Evolutionary conservation across 1,284 basidiomycete genomes (phyloP).

Genomic region (Ustilago hordei): DNA sequence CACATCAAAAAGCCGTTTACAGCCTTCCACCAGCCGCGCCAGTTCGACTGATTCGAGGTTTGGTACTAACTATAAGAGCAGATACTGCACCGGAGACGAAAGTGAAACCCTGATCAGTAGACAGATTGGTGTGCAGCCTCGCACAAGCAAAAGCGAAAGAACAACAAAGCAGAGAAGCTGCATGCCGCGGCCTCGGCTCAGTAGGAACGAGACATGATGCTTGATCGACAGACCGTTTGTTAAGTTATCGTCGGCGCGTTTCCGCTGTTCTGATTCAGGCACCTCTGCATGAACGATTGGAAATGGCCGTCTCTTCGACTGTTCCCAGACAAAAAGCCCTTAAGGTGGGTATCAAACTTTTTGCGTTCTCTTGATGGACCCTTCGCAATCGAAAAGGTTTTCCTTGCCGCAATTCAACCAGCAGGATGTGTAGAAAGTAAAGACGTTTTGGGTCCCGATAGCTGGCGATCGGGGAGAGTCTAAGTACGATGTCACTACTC

Average conservation of each 20-base stretch:
- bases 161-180: slow-evolving; percentile 5
- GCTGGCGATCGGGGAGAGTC: too few relatives aligned
- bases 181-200: slow-evolving; percentile 5
- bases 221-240: neutral
- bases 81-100: neutral
- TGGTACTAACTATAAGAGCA: neutral
- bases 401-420: neutral
- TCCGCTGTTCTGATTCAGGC: slow-evolving; percentile 1
- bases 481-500: too few relatives aligned
- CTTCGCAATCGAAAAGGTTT: too few relatives aligned
- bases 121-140: neutral
- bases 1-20: neutral
- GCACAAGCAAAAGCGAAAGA: neutral
- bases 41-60: neutral
- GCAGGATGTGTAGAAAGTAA: neutral
- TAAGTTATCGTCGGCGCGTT: neutral
- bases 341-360: too few relatives aligned
- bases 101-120: too few relatives aligned
- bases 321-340: neutral
- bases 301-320: neutral
- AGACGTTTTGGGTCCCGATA: too few relatives aligned
- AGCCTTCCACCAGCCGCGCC: neutral
- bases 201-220: slow-evolving; percentile 5
- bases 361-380: too few relatives aligned
- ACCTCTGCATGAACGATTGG: neutral